A percentile compares a stretch with the other conserved stretches of the same genome.
phyloP scores from a whole-genome alignment of 345 rosid species.

The Pugionium cornutum region DNA sequence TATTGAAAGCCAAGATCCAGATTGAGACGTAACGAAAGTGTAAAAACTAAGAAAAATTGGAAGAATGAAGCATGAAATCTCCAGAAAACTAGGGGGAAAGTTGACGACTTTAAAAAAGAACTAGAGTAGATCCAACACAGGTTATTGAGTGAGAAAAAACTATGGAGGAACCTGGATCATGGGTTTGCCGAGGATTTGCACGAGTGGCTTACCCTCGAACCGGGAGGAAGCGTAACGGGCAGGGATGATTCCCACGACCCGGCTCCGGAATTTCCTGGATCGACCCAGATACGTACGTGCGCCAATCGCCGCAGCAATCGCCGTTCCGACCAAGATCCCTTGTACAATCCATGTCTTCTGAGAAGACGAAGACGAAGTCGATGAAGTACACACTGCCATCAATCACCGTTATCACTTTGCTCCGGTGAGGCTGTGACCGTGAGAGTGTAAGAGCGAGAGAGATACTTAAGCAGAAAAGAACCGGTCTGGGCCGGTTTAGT shows the following conservation, averaged over 20 bases:
- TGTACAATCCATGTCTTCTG: slow-evolving; percentile 68
- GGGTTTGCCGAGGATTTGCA: slow-evolving; percentile 85
- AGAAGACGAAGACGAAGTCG: slow-evolving; percentile 46
- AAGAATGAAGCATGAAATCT: not conserved
- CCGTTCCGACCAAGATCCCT: slow-evolving; percentile 66
- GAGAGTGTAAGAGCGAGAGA: not conserved
- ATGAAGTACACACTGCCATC: slow-evolving; percentile 42
- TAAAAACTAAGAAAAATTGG: too few relatives aligned
- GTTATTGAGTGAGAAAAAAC: not conserved
- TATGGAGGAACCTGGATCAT: slow-evolving; percentile 81
- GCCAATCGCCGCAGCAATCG: slow-evolving; percentile 66
- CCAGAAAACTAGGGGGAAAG: not conserved
- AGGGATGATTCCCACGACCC: slow-evolving; percentile 93
- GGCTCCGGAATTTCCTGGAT: slow-evolving; percentile 63
- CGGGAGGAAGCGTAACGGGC: slow-evolving; percentile 94
- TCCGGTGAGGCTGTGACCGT: not conserved
- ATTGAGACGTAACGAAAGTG: not conserved
- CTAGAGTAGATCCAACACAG: not conserved
- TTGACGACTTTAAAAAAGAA: not conserved
- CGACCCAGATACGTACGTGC: slow-evolving; percentile 61
- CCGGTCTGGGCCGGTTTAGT: slow-evolving; percentile 31
- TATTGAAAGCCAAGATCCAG: not conserved
- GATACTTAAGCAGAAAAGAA: not conserved
- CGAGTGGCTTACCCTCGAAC: slow-evolving; percentile 89
- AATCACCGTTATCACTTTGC: slow-evolving; percentile 27